Percentiles rank a stretch among this genome's conserved stretches.
Conservation (phyloP, 257 asterid species). For the Ligustrum vulgare region DNA sequence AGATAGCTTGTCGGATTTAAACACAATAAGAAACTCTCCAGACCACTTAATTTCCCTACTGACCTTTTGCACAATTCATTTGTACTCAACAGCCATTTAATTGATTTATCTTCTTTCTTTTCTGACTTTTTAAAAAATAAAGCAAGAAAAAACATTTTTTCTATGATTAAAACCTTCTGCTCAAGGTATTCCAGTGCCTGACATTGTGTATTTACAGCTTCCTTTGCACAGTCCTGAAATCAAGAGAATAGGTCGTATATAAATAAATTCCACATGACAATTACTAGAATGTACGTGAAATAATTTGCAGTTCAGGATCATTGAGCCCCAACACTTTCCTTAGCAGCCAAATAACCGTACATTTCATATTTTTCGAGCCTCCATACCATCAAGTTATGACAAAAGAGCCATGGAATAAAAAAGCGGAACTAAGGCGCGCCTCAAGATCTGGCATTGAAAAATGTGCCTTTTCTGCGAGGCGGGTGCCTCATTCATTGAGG, state of each 20-base stretch:
- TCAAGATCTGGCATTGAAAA: too few species aligned
- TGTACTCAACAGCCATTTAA: neutral
- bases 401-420: too few species aligned
- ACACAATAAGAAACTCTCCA: too few species aligned
- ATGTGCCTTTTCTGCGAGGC: too few species aligned
- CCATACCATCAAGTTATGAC: neutral
- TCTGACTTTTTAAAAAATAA: constrained; percentile 11
- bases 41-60: too few species aligned
- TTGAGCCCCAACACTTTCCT: constrained; percentile 9
- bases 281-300: neutral
- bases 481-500: too few species aligned
- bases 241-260: constrained; percentile 9
- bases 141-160: constrained; percentile 1
- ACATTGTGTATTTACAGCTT: constrained; percentile 58
- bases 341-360: neutral
- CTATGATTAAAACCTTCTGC: constrained; percentile 50
- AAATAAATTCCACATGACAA: constrained; percentile 23
- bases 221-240: constrained; percentile 79
- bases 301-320: constrained; percentile 14
- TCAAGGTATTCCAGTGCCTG: constrained; percentile 86
- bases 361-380: constrained; percentile 15
- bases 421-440: too few species aligned
- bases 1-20: too few species aligned
- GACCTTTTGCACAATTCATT: neutral
- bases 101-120: neutral